Conservation (phyloP, 1,139 yeast genomes). For the Chernovozyma aurita region DNA sequence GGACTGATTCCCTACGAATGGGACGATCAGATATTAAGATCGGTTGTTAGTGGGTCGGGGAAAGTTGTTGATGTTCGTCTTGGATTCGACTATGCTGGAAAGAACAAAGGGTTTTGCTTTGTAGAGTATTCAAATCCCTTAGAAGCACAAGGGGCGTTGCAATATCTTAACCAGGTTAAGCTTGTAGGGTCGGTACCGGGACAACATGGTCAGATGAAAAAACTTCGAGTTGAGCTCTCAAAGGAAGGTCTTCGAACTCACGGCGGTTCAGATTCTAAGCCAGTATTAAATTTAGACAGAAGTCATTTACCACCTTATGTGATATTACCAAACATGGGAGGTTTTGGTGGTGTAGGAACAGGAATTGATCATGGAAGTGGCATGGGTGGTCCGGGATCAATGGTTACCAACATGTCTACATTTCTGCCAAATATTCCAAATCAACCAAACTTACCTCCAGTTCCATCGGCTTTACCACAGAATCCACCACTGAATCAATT, state of each 20-base stretch:
- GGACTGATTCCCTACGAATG: conserved; percentile 65
- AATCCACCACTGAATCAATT: conserved; percentile 6
- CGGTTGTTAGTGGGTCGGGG: conserved; percentile 65
- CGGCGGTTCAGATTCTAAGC: conserved; percentile 30
- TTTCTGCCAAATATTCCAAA: not conserved
- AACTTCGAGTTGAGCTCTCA: conserved; percentile 52
- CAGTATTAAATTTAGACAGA: conserved; percentile 38
- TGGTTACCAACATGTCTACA: not conserved
- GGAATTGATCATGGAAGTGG: too few relatives aligned
- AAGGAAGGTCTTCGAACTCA: conserved; percentile 53
- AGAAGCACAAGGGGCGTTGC: conserved; percentile 49
- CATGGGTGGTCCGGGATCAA: too few relatives aligned
- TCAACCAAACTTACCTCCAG: conserved; percentile 4
- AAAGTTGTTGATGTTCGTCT: conserved; percentile 58
- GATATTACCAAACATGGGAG: conserved; percentile 48
- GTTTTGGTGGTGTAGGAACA: too few relatives aligned
- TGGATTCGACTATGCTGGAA: conserved; percentile 58
- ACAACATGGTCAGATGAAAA: conserved; percentile 22
- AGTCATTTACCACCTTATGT: conserved; percentile 50
- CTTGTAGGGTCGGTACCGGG: conserved; percentile 32
- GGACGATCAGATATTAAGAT: conserved; percentile 50
- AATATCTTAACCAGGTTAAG: conserved; percentile 38
- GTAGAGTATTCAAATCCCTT: conserved; percentile 50
- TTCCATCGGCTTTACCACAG: conserved; percentile 6
- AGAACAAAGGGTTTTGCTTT: conserved; percentile 62